Conservation (phyloP, 768 basidiomycete genomes). For the Russula lepida region DNA sequence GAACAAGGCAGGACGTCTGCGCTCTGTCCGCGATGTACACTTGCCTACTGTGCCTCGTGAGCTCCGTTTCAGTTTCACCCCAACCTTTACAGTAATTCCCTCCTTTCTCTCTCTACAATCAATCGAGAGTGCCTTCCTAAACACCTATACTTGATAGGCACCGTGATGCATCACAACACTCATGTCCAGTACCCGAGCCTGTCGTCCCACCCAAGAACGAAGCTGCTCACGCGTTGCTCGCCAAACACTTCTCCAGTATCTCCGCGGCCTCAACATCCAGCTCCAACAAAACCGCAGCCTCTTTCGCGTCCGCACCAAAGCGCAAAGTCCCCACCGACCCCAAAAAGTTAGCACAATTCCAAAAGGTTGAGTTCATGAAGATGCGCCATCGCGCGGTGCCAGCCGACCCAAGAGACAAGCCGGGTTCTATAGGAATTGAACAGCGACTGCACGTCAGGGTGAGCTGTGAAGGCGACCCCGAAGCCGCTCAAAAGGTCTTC, state of each 20-base stretch:
- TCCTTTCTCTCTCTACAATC: not conserved
- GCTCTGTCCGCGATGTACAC: slow-evolving; percentile 45
- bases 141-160: slow-evolving; percentile 38
- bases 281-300: slow-evolving; percentile 16
- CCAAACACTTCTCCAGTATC: slow-evolving; percentile 39
- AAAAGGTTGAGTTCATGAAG: slow-evolving; percentile 60
- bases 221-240: slow-evolving; percentile 44
- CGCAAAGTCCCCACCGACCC: slow-evolving; percentile 38
- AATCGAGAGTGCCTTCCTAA: slow-evolving; percentile 6
- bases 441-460: slow-evolving; percentile 55
- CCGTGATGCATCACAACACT: slow-evolving; percentile 55
- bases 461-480: slow-evolving; percentile 23
- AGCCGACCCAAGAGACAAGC: slow-evolving; percentile 49
- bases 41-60: slow-evolving; percentile 59
- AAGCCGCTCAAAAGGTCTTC: slow-evolving; percentile 37
- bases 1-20: slow-evolving; percentile 26
- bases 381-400: slow-evolving; percentile 64
- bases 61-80: slow-evolving; percentile 6
- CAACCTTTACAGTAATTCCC: no score
- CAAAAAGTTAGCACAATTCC: slow-evolving; percentile 43
- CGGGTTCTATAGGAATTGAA: slow-evolving; percentile 38
- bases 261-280: slow-evolving; percentile 10
- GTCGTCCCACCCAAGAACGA: slow-evolving; percentile 32
- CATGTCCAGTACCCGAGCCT: slow-evolving; percentile 33
- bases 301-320: slow-evolving; percentile 6